Conservation (phyloP, 768 basidiomycete genomes). For the Agrocybe pediades region DNA sequence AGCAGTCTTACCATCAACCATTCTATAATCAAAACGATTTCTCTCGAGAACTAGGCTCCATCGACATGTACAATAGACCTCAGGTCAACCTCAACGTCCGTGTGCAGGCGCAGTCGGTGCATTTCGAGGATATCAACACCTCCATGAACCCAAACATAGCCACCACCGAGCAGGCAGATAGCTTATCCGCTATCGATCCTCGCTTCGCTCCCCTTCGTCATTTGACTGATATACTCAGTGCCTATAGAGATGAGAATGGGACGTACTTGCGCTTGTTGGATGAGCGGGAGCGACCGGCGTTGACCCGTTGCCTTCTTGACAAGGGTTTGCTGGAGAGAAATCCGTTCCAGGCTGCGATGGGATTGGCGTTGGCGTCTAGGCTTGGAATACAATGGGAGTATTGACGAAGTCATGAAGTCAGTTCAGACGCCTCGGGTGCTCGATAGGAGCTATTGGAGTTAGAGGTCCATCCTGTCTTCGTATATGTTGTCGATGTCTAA, state of each 20-base stretch:
- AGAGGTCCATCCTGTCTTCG: too few species aligned
- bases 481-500: too few species aligned
- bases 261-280: slow-evolving; percentile 17
- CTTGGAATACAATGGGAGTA: slow-evolving; percentile 30
- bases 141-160: not conserved
- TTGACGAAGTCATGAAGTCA: not conserved
- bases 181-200: slow-evolving; percentile 24
- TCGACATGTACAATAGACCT: too few species aligned
- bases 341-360: slow-evolving; percentile 52
- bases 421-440: too few species aligned
- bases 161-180: too few species aligned
- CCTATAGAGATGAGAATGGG: slow-evolving; percentile 24
- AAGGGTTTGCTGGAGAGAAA: slow-evolving; percentile 32
- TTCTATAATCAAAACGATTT: too few species aligned
- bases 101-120: not conserved
- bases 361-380: slow-evolving; percentile 40
- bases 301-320: slow-evolving; percentile 35
- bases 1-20: not conserved
- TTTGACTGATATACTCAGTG: slow-evolving; percentile 30
- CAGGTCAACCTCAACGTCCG: not conserved
- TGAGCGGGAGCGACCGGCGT: slow-evolving; percentile 20
- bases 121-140: not conserved
- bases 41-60: too few species aligned
- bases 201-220: slow-evolving; percentile 34
- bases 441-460: too few species aligned